Conservation (phyloP, 805 yeast species). For the Yarrowia sp. region DNA sequence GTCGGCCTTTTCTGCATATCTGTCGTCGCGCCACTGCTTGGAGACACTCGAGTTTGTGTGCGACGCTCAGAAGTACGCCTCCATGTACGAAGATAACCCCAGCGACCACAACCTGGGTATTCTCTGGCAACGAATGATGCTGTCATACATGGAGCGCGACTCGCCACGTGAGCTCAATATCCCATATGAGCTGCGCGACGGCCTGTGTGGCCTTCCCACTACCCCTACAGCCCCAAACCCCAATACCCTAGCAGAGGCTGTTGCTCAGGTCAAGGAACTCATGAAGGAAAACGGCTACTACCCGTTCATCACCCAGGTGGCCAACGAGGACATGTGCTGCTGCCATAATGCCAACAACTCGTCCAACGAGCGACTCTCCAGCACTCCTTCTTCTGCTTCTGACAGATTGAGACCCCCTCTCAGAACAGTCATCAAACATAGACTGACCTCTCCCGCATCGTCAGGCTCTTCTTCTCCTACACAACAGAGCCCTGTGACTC, state of each 20-base stretch:
- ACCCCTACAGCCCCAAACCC: slow-evolving; percentile 26
- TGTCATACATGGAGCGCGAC: slow-evolving; percentile 33
- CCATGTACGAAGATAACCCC: slow-evolving; percentile 2
- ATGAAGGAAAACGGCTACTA: slow-evolving; percentile 37
- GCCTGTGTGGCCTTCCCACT: slow-evolving; percentile 27
- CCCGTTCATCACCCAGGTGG: slow-evolving; percentile 32
- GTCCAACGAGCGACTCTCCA: slow-evolving; percentile 10
- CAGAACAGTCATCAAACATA: slow-evolving; percentile 6
- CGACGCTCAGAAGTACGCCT: slow-evolving; percentile 35
- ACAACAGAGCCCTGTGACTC: slow-evolving; percentile 21
- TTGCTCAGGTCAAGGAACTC: slow-evolving; percentile 33
- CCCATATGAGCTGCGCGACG: slow-evolving; percentile 35
- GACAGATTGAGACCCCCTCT: slow-evolving; percentile 9
- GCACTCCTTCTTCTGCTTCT: neutral
- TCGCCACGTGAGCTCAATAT: slow-evolving; percentile 38
- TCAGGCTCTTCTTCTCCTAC: slow-evolving; percentile 23
- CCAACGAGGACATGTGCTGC: slow-evolving; percentile 15
- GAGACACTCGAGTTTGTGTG: slow-evolving; percentile 38
- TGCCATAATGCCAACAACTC: neutral
- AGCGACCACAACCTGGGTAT: slow-evolving; percentile 2
- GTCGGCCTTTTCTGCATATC: slow-evolving; percentile 35
- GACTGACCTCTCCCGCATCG: slow-evolving; percentile 10
- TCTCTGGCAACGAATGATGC: slow-evolving; percentile 36
- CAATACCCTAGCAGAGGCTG: slow-evolving; percentile 33
- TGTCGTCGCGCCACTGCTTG: slow-evolving; percentile 37